Conservation (phyloP, 495 filamentous ascomycete species). For the Penicillium cinerascens region DNA sequence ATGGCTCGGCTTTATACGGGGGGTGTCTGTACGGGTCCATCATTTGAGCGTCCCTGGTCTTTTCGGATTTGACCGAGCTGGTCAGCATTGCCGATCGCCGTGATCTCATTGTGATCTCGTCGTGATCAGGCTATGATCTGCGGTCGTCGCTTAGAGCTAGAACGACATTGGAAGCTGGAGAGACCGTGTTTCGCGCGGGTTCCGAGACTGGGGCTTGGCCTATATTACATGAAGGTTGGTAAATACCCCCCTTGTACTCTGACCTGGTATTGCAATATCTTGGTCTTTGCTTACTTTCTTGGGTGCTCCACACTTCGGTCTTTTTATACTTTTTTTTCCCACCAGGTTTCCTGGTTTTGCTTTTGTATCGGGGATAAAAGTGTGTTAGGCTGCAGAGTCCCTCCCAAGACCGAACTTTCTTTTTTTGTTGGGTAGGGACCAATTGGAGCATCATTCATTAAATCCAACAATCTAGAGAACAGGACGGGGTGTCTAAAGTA, state of each 20-base stretch:
- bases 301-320: background rate
- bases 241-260: too few relatives aligned
- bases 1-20: background rate
- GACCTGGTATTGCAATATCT: too few relatives aligned
- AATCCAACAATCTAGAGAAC: conserved; percentile 11
- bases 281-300: too few relatives aligned
- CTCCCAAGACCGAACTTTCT: background rate
- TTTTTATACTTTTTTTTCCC: background rate
- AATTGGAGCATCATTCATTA: background rate
- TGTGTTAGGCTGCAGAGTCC: background rate
- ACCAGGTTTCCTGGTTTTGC: background rate
- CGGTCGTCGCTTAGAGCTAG: background rate
- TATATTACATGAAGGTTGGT: too few relatives aligned
- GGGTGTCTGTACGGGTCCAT: too few relatives aligned
- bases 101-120: background rate
- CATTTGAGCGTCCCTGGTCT: background rate
- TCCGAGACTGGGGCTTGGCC: conserved; percentile 3
- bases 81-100: background rate
- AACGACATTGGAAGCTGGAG: background rate
- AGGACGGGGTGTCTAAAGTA: conserved; percentile 1
- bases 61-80: conserved; percentile 1
- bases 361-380: too few relatives aligned
- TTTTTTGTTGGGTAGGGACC: background rate
- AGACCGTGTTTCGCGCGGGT: conserved; percentile 6
- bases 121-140: background rate